Evolutionary conservation across 305 asterid species (phyloP), one percentile per base, ranked within the genome.

Genomic region (Fraxinus sp.): DNA sequence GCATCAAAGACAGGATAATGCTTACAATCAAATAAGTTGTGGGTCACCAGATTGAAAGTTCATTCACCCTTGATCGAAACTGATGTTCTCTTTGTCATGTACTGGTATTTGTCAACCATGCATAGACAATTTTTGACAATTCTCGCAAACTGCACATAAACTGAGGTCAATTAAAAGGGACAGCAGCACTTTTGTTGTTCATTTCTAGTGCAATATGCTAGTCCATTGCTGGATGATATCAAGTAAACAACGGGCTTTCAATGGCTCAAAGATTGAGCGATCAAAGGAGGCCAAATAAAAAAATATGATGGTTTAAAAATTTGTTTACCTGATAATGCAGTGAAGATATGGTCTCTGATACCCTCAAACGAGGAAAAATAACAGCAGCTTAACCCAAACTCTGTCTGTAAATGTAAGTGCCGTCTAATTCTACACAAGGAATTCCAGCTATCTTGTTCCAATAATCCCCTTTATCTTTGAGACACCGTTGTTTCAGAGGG

Each of bases 371-470:
- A 26, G 2, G 32, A 52, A 18, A 72, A 35, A 26, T 26, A 5
- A 11, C 30, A 1, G 36, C 74, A 46, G 24, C 77, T 66, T 2
- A 75, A 16, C 75, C 41, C 20, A 75, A 36, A 39, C 66, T 43
- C 6, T 83, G 87, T 46, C 78, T 70, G 11, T 86, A 68, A 70
- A 84, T 24, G 32, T 79, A 84, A 52, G 78, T 55, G 14, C 83
- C 86, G 55, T 85, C 85, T 18, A 87, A 59, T 80, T 81, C 85
- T 80, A 85, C 90, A 43, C 87, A 83, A 75, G 90, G 90, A 57
- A 87, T 88, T 52, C 81, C 87, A 73, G 89, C 81, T 18, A 88
- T 88, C 87, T 77, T 82, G 36, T 79, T 77, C 91, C 91, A 88
- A 82, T 80, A 78, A n/a, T 86, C 89, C 3, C 89, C 91, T 75